Evolutionary conservation across 805 yeast species (phyloP).

Genomic region (Yarrowia deformans): DNA sequence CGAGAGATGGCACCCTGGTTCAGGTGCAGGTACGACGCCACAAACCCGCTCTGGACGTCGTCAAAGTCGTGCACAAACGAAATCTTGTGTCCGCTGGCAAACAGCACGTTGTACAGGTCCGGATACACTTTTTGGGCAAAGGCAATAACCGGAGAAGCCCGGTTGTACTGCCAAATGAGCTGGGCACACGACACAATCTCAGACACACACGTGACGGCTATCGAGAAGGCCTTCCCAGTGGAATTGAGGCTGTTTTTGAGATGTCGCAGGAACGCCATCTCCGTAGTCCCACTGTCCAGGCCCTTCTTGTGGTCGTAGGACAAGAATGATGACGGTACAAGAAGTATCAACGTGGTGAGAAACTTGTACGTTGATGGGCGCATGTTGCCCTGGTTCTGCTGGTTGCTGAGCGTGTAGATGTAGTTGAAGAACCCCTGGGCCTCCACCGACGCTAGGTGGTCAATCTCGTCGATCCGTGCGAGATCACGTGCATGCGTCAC

Average conservation of each 20-base stretch:
- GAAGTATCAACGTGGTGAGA: constrained; percentile 22
- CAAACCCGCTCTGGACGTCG: constrained; percentile 25
- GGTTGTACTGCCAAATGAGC: constrained; percentile 31
- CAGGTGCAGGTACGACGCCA: constrained; percentile 22
- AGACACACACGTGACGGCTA: constrained; percentile 24
- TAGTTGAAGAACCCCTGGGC: constrained; percentile 37
- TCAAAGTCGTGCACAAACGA: constrained; percentile 26
- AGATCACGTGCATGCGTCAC: constrained; percentile 24
- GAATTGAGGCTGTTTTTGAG: constrained; percentile 30
- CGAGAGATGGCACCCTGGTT: constrained; percentile 15
- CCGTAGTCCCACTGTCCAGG: constrained; percentile 1
- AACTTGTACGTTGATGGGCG: constrained; percentile 15
- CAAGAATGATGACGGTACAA: constrained; percentile 19
- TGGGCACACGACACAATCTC: constrained; percentile 39
- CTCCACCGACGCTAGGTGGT: constrained; percentile 17
- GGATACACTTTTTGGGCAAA: constrained; percentile 32
- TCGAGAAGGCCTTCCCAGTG: constrained; percentile 32
- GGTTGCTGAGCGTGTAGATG: constrained; percentile 34
- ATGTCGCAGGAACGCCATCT: constrained; percentile 27
- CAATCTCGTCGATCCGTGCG: constrained; percentile 29
- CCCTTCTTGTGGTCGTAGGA: constrained; percentile 10
- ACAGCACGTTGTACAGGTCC: constrained; percentile 23
- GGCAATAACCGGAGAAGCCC: constrained; percentile 2
- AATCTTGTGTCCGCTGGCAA: constrained; percentile 24
- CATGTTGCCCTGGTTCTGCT: constrained; percentile 30